Percentiles rank a stretch among this genome's conserved stretches.
Conservation (phyloP, 176 grass and related monocot species). For the Tillandsia leiboldiana region DNA sequence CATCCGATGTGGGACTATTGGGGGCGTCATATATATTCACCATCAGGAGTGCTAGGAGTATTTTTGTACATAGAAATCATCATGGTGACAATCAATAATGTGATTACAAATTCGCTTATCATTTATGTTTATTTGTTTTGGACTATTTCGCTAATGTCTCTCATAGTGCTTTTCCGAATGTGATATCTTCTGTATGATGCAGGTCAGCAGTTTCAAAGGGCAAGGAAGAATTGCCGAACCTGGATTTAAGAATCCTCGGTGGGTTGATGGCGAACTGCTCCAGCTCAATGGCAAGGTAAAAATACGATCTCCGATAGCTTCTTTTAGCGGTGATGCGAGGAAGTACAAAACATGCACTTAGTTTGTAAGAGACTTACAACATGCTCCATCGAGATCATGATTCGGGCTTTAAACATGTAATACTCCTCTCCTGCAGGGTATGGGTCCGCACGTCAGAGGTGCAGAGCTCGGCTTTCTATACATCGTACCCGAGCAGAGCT, state of each 20-base stretch:
- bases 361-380: background rate
- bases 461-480: constrained; percentile 84
- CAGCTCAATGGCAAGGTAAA: constrained; percentile 95
- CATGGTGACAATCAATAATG: no score
- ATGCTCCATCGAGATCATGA: background rate
- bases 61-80: no score
- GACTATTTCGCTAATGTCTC: no score
- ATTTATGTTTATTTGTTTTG: no score
- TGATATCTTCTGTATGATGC: background rate
- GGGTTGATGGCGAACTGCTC: constrained; percentile 86
- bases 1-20: no score
- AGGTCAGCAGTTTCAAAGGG: constrained; percentile 78
- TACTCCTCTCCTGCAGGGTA: constrained; percentile 30
- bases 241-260: constrained; percentile 88
- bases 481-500: constrained; percentile 74
- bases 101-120: no score
- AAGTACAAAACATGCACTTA: background rate
- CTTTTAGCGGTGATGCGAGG: background rate
- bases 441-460: constrained; percentile 56
- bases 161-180: no score
- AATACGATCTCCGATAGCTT: constrained; percentile 8
- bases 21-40: no score
- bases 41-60: no score
- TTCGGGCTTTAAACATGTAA: background rate
- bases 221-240: constrained; percentile 89